Percentiles rank a stretch among this genome's conserved stretches.
Conservation (phyloP, 202 grass and related monocot species). For the Hordeum pubiflorum region DNA sequence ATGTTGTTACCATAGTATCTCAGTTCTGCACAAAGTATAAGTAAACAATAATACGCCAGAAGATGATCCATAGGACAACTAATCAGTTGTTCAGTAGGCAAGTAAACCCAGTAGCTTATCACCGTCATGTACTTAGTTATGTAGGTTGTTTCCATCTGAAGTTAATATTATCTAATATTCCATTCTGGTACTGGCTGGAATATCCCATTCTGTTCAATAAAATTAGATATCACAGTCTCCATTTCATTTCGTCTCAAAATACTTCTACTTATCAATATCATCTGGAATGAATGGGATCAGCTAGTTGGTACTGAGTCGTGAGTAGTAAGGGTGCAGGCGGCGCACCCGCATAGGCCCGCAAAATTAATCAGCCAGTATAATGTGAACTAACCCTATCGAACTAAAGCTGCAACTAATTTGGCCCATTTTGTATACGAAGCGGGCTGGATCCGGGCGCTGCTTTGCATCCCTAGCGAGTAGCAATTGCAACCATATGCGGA, state of each 20-base stretch:
- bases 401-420: too few relatives aligned
- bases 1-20: not conserved
- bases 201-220: not conserved
- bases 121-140: not conserved
- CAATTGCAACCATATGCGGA: not conserved
- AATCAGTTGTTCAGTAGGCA: not conserved
- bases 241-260: not conserved
- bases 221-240: not conserved
- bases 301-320: not conserved
- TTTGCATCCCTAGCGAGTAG: not conserved
- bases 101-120: not conserved
- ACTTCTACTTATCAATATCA: not conserved
- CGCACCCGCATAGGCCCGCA: too few relatives aligned
- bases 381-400: too few relatives aligned
- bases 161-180: not conserved
- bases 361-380: too few relatives aligned
- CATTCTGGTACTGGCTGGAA: not conserved
- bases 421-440: too few relatives aligned
- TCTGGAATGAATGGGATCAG: not conserved
- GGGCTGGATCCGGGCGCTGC: too few relatives aligned
- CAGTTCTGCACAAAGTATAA: conserved; percentile 7
- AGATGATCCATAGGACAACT: not conserved
- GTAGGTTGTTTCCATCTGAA: not conserved
- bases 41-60: not conserved
- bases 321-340: too few relatives aligned